Conservation (phyloP, 2,329 filamentous ascomycete genomes). For the Plectosphaerella plurivora region DNA sequence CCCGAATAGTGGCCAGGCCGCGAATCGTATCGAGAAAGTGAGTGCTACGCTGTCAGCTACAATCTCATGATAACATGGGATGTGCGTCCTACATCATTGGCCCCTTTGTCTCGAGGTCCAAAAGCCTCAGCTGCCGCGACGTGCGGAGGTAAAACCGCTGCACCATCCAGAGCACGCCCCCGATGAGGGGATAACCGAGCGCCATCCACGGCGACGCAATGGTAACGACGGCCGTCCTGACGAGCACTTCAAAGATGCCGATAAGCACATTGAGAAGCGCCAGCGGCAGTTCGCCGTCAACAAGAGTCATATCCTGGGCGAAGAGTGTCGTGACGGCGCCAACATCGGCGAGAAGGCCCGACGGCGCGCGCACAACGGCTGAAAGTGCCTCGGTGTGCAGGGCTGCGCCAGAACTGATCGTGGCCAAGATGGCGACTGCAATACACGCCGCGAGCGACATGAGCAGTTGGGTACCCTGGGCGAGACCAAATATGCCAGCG, state of each 20-base stretch:
- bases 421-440: constrained; percentile 15
- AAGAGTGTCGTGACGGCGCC: constrained; percentile 32
- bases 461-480: constrained; percentile 5
- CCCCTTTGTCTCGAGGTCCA: constrained; percentile 53
- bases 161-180: constrained; percentile 36
- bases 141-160: constrained; percentile 53
- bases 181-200: constrained; percentile 39
- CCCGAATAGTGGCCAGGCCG: constrained; percentile 47
- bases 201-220: constrained; percentile 31
- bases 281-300: constrained; percentile 27
- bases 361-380: constrained; percentile 22
- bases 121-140: constrained; percentile 48
- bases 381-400: constrained; percentile 17
- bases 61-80: too few species aligned
- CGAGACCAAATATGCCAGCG: constrained; percentile 14
- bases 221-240: constrained; percentile 38
- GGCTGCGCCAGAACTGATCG: constrained; percentile 12
- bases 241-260: constrained; percentile 18
- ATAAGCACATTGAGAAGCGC: constrained; percentile 18
- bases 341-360: constrained; percentile 32
- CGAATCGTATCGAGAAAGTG: constrained; percentile 48
- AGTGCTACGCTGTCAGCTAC: constrained; percentile 14
- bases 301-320: constrained; percentile 30
- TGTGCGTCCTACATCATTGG: constrained; percentile 41
- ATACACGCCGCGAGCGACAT: constrained; percentile 7